These are phyloP conservation scores for Aspergillus uvarum DNA, from an alignment of 2,329 filamentous ascomycete genomes.

Conservation along the genomic window DNA sequence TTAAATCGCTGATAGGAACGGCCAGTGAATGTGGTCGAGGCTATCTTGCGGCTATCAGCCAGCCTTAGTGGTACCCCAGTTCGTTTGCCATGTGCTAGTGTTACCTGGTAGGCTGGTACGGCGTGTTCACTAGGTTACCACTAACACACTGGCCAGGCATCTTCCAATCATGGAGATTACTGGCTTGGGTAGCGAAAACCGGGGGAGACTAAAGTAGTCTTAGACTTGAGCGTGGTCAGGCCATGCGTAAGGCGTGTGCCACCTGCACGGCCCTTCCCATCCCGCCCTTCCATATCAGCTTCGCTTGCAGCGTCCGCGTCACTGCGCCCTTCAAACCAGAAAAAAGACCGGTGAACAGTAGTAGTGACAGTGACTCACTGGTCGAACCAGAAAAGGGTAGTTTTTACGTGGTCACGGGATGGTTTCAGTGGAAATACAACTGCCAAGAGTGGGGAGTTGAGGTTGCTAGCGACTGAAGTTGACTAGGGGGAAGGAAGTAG, in stretches of 20 bases:
- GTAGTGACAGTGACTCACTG: too few species aligned
- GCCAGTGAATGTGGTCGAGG: conserved; percentile 5
- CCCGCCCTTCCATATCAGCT: background rate
- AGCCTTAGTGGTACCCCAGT: conserved; percentile 1
- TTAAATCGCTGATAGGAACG: conserved; percentile 1
- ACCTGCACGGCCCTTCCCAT: background rate
- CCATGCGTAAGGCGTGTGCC: background rate
- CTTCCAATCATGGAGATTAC: background rate
- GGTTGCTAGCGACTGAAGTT: background rate
- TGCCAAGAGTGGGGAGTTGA: background rate
- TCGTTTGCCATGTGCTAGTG: conserved; percentile 6
- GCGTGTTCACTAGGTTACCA: background rate
- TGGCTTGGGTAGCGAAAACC: background rate
- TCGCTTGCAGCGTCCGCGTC: background rate
- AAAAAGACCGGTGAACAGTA: too few species aligned
- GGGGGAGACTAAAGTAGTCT: background rate
- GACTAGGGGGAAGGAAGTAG: background rate
- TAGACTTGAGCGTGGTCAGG: background rate
- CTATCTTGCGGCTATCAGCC: conserved; percentile 7
- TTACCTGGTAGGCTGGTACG: background rate
- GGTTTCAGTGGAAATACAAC: background rate
- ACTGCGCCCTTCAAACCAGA: background rate
- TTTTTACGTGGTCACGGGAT: background rate
- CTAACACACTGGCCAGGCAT: background rate
- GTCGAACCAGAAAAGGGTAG: background rate